A percentile compares a stretch with the other conserved stretches of the same genome.
Conservation (phyloP, 1,139 yeast genomes). For the Diutina scorzettiae region DNA sequence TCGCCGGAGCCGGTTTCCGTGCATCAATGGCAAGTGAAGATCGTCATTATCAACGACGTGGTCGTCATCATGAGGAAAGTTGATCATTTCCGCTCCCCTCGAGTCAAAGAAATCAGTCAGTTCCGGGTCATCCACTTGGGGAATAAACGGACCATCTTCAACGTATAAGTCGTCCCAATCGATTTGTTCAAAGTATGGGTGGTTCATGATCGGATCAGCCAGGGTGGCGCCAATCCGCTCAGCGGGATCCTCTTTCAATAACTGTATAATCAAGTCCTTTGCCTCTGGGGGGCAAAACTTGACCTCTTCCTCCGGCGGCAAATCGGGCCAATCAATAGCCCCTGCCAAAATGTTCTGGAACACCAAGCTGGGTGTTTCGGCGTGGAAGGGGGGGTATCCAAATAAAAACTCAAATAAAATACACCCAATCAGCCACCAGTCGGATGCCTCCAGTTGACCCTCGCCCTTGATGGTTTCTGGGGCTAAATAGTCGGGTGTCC, state of each 20-base stretch:
- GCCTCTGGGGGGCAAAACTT: constrained; percentile 55
- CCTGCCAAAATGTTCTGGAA: constrained; percentile 70
- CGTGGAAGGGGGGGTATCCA: constrained; percentile 95
- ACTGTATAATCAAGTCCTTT: constrained; percentile 53
- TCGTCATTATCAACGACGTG: constrained; percentile 19
- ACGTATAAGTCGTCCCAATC: constrained; percentile 63
- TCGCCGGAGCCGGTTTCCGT: constrained; percentile 40
- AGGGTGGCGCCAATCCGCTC: constrained; percentile 67
- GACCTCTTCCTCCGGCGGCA: constrained; percentile 36
- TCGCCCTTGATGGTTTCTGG: constrained; percentile 89
- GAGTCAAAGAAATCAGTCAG: constrained; percentile 85
- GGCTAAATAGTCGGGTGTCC: constrained; percentile 95
- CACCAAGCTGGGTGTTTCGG: constrained; percentile 64
- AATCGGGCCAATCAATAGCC: constrained; percentile 73
- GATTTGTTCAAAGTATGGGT: constrained; percentile 62
- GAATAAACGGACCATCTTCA: constrained; percentile 73
- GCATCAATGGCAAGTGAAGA: constrained; percentile 8
- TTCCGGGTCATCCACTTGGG: constrained; percentile 68
- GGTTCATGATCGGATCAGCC: constrained; percentile 64
- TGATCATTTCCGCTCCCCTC: constrained; percentile 70
- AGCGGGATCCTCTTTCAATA: constrained; percentile 53
- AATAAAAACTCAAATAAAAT: constrained; percentile 83
- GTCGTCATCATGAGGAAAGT: constrained; percentile 45
- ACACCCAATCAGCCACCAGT: constrained; percentile 99
- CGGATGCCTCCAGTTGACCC: constrained; percentile 79